Base-by-base conservation (phyloP, 371 early-diverging fungal genomes). In the Mucor mucedo region DNA sequence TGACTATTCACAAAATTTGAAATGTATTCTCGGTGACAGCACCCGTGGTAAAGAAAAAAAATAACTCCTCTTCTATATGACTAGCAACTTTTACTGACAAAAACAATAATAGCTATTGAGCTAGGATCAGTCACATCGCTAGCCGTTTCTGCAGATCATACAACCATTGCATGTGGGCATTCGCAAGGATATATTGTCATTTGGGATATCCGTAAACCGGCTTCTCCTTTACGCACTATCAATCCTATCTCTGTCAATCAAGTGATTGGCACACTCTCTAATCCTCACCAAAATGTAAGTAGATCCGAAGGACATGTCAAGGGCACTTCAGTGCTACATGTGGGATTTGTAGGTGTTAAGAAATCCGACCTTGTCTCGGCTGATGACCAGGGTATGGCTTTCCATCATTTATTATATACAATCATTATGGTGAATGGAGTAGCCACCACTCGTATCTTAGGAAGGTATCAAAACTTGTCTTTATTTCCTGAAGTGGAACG, bases 301-400 rank as follows among this genome's bases (percentile, higher is more conserved):
- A 68, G 83, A 35, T 85, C 82, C 60, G 86, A 88, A 50, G 92
- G 92, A 2, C 94, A 93, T 72, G 70, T 86, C 6, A 79, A 80
- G 61, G 90, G 89, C 6, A 78, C 89, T 1, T 76, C 90, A 3
- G 86, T 93, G 41, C 69, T 89, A 29, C 89, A 91, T 68, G 69
- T 92, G 58, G 84, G 84, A 0, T 91, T 91, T 74, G 83, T 89
- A 14, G 89, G 89, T 6, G 81, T 84, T 33, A 85, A 85, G 57
- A 78, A 83, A 57, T 77, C 83, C 10, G 90, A 87, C 6, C 79
- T 93, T 39, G 85, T 92, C 13, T 89, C 89, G 1, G 90, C 84
- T 1, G 92, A 93, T 56, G 85, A 90, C 62, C 83, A 86, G 78
- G 91, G 92, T 5, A 85, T 87, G 80, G 87, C 88, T 0, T 93